phyloP scores from a whole-genome alignment of 306 rosid genomes.

The Oxytropis ochrocephala region DNA sequence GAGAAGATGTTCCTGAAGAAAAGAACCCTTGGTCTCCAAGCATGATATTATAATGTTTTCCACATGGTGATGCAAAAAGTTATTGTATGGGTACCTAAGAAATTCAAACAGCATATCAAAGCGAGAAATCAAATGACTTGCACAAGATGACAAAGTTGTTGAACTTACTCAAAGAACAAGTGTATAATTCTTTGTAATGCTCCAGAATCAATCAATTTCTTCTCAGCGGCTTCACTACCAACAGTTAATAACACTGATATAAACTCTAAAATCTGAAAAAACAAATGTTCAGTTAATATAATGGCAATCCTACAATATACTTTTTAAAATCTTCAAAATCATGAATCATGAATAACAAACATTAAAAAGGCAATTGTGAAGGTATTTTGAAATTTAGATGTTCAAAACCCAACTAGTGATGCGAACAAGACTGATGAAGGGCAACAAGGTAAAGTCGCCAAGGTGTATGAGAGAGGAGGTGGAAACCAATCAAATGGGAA shows the following conservation, averaged over 20 bases:
- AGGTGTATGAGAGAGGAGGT: too few species aligned
- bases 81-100: conserved; percentile 88
- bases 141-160: conserved; percentile 14
- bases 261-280: conserved; percentile 83
- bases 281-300: conserved; percentile 4
- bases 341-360: neutral
- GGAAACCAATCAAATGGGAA: too few species aligned
- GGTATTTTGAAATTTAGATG: neutral
- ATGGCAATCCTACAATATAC: conserved; percentile 8
- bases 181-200: conserved; percentile 73
- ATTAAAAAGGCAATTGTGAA: neutral
- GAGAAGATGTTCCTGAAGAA: conserved; percentile 70
- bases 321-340: neutral
- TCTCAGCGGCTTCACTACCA: conserved; percentile 88
- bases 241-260: conserved; percentile 77
- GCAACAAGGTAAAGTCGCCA: too few species aligned
- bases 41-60: conserved; percentile 76
- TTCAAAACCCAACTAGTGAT: neutral
- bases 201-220: conserved; percentile 75
- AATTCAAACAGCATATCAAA: conserved; percentile 27
- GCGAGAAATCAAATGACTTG: conserved; percentile 17
- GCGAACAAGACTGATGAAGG: too few species aligned
- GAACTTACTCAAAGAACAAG: conserved; percentile 84
- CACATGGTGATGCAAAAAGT: conserved; percentile 89
- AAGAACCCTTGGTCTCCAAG: conserved; percentile 81